Conservation (phyloP, 495 filamentous ascomycete genomes). For the Penicillium egyptiacum region DNA sequence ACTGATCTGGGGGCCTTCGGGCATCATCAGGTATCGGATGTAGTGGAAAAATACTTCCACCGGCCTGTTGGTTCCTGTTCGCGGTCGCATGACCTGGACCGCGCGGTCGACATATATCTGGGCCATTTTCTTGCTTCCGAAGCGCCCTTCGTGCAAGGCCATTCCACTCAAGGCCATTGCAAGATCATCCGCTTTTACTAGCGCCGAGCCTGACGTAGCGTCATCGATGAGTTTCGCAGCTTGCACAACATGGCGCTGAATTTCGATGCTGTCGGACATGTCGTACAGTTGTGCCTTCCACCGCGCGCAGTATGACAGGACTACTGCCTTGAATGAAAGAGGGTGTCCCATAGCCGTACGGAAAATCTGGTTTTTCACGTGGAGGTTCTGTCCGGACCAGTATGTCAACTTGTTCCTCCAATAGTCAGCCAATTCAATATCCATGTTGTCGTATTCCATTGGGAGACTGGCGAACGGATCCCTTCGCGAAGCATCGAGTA, state of each 20-base stretch:
- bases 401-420: conserved; percentile 43
- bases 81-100: conserved; percentile 34
- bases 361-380: conserved; percentile 42
- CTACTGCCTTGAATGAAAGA: conserved; percentile 38
- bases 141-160: conserved; percentile 46
- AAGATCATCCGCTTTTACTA: conserved; percentile 31
- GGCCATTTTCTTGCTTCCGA: conserved; percentile 34
- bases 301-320: conserved; percentile 44
- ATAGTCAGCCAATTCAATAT: conserved; percentile 37
- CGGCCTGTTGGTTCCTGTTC: conserved; percentile 24
- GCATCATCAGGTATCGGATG: conserved; percentile 36
- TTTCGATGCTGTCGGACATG: conserved; percentile 23
- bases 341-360: conserved; percentile 39
- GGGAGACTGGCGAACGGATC: conserved; percentile 39
- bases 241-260: conserved; percentile 28
- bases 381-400: conserved; percentile 46
- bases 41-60: conserved; percentile 43
- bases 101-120: conserved; percentile 34
- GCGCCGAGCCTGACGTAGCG: conserved; percentile 18
- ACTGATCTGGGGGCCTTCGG: conserved; percentile 9
- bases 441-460: conserved; percentile 20
- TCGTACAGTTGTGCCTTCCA: conserved; percentile 36
- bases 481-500: conserved; percentile 35
- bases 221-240: conserved; percentile 31
- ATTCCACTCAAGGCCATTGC: conserved; percentile 41